phyloP scores from a whole-genome alignment of 495 filamentous ascomycete species.

The Eremomyces bilateralis region DNA sequence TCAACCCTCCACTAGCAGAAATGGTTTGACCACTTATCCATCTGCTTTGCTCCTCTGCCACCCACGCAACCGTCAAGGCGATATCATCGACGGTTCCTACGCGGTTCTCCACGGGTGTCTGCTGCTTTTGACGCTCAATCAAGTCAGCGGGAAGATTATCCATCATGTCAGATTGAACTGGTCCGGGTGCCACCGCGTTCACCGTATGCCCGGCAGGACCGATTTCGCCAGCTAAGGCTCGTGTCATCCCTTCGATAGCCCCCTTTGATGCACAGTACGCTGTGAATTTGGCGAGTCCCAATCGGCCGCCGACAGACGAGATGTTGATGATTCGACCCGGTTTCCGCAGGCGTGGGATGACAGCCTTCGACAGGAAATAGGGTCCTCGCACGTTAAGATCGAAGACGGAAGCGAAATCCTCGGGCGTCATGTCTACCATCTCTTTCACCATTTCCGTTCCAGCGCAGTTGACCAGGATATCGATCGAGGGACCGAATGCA shows the following conservation, averaged over 20 bases:
- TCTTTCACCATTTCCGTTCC: slow-evolving; percentile 9
- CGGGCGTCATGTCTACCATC: slow-evolving; percentile 15
- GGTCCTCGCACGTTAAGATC: slow-evolving; percentile 23
- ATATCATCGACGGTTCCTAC: slow-evolving; percentile 15
- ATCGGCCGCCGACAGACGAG: slow-evolving; percentile 24
- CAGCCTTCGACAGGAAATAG: slow-evolving; percentile 22
- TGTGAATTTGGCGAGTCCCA: slow-evolving; percentile 17
- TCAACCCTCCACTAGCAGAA: slow-evolving; percentile 15
- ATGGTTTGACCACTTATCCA: slow-evolving; percentile 20
- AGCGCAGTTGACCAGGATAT: slow-evolving; percentile 21
- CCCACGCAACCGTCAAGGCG: slow-evolving; percentile 17
- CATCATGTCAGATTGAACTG: slow-evolving; percentile 21
- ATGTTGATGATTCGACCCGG: slow-evolving; percentile 34
- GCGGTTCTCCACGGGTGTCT: slow-evolving; percentile 21
- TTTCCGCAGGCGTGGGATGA: slow-evolving; percentile 24
- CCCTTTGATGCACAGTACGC: slow-evolving; percentile 26
- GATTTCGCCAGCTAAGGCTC: slow-evolving; percentile 23
- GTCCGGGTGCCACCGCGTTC: slow-evolving; percentile 24
- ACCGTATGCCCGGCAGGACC: slow-evolving; percentile 23
- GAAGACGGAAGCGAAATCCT: slow-evolving; percentile 20
- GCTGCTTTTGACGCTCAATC: slow-evolving; percentile 17
- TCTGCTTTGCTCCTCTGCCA: slow-evolving; percentile 11
- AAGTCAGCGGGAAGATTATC: slow-evolving; percentile 17
- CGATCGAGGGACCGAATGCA: slow-evolving; percentile 16
- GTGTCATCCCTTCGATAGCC: slow-evolving; percentile 25